These are phyloP conservation scores for Coemansia sp. DNA, from an alignment of 192 early-diverging fungal species.

Conservation along the genomic window DNA sequence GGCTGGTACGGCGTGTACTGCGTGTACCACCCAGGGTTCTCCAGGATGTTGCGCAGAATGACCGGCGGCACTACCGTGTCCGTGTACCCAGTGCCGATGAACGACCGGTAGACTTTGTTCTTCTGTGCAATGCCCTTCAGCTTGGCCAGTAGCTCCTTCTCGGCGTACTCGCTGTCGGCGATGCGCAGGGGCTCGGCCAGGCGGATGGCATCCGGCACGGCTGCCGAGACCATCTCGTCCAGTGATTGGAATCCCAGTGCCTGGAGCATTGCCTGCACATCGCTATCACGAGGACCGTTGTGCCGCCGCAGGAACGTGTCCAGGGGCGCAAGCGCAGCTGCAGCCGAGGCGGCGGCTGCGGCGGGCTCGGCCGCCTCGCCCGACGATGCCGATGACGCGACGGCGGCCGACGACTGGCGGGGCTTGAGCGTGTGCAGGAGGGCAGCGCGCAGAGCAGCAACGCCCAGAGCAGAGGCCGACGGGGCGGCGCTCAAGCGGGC, in stretches of 20 bases:
- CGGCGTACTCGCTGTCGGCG: constrained; percentile 66
- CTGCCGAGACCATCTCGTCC: constrained; percentile 75
- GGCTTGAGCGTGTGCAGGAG: constrained; percentile 46
- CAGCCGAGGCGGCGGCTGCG: constrained; percentile 3
- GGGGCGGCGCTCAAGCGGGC: constrained; percentile 8
- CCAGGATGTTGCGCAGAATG: constrained; percentile 93
- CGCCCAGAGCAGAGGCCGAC: constrained; percentile 9
- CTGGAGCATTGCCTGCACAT: constrained; percentile 79
- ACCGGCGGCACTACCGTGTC: constrained; percentile 87
- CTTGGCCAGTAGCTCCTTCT: constrained; percentile 78
- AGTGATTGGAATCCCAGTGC: constrained; percentile 70
- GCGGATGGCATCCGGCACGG: constrained; percentile 78
- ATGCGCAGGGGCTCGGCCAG: constrained; percentile 67
- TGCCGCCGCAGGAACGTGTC: constrained; percentile 83
- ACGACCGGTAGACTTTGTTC: constrained; percentile 89
- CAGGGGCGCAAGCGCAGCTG: constrained; percentile 39
- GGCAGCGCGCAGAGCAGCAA: constrained; percentile 24
- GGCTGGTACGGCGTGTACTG: constrained; percentile 99
- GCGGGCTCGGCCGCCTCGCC: neutral
- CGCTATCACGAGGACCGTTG: constrained; percentile 70
- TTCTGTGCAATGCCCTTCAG: constrained; percentile 80
- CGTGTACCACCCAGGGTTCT: constrained; percentile 99
- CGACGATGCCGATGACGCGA: constrained; percentile 4
- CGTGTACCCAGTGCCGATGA: constrained; percentile 96
- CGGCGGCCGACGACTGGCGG: constrained; percentile 33